phyloP scores from a whole-genome alignment of 176 grass and related monocot species.

The Eragrostis curvula region DNA sequence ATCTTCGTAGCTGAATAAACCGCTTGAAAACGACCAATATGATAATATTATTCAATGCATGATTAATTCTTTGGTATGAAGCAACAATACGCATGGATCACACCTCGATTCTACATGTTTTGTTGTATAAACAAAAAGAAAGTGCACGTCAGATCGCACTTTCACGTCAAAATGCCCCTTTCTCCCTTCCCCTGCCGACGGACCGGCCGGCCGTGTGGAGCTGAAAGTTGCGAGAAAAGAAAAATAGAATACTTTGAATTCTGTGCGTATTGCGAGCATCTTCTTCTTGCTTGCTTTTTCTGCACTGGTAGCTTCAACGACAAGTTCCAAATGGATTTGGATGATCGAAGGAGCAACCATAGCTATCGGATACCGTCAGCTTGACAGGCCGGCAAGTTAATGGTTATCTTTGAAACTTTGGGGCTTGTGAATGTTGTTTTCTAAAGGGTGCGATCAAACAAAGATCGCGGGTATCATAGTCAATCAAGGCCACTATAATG shows the following conservation, averaged over 20 bases:
- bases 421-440: neutral
- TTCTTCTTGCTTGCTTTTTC: neutral
- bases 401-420: neutral
- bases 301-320: neutral
- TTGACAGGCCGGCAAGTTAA: slow-evolving; percentile 15
- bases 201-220: too few relatives aligned
- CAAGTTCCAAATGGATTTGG: slow-evolving; percentile 33
- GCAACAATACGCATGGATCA: slow-evolving; percentile 11
- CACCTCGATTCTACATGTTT: neutral
- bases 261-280: too few relatives aligned
- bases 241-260: too few relatives aligned
- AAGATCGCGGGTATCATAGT: neutral
- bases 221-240: too few relatives aligned
- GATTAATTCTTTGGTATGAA: neutral
- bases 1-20: neutral
- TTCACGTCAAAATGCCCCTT: neutral
- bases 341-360: neutral
- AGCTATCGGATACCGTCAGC: neutral
- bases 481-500: neutral
- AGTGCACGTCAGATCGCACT: neutral
- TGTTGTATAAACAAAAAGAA: neutral
- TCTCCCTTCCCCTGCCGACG: too few relatives aligned
- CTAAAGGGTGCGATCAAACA: neutral
- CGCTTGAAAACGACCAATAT: neutral
- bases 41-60: neutral